Conservation (phyloP, 257 asterid species). For the Orobanche coerulescens region DNA sequence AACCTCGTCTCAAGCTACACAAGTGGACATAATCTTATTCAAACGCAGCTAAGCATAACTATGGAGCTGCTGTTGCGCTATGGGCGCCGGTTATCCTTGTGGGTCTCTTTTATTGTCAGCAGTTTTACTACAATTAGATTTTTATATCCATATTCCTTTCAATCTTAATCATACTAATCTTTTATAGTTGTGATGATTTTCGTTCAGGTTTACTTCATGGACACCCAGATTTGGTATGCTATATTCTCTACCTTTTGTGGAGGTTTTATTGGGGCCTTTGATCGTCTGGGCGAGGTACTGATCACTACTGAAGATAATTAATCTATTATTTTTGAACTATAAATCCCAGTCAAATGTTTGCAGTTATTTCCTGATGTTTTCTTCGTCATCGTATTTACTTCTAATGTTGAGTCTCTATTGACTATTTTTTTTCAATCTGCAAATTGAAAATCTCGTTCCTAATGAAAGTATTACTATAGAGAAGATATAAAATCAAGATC, state of each 20-base stretch:
- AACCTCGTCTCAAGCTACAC: conserved; percentile 18
- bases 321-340: conserved; percentile 1
- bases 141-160: neutral
- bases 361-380: neutral
- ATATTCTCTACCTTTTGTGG: conserved; percentile 66
- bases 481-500: neutral
- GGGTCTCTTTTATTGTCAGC: conserved; percentile 24
- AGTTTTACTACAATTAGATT: conserved; percentile 6
- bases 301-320: neutral
- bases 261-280: conserved; percentile 79
- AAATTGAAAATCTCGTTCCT: neutral
- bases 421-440: neutral
- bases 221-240: conserved; percentile 71
- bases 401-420: neutral
- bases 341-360: neutral
- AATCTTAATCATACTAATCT: neutral
- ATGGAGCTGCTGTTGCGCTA: conserved; percentile 53
- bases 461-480: conserved; percentile 4
- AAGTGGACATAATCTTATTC: conserved; percentile 25
- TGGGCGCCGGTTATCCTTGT: conserved; percentile 74
- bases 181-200: conserved; percentile 11
- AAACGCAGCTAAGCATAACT: conserved; percentile 50
- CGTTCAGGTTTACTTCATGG: conserved; percentile 83
- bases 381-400: neutral
- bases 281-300: conserved; percentile 77